These are phyloP conservation scores for Thelonectria discophora DNA, from an alignment of 2,329 filamentous ascomycete genomes.

Conservation along the genomic window DNA sequence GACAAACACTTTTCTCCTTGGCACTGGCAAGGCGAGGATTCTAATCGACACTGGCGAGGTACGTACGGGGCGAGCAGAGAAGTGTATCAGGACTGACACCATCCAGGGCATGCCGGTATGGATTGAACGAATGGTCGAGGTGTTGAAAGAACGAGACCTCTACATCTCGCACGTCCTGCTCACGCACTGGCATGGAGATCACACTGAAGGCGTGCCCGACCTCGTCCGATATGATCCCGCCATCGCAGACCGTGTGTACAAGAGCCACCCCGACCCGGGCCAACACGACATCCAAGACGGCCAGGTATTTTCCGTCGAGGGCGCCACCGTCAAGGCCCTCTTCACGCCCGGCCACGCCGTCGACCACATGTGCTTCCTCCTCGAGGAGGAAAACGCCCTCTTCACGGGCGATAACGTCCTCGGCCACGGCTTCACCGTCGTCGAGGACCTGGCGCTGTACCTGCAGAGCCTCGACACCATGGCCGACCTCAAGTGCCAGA, in stretches of 20 bases:
- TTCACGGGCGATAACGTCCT: neutral
- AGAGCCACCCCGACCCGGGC: neutral
- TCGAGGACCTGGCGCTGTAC: neutral
- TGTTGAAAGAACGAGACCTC: neutral
- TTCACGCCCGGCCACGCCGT: neutral
- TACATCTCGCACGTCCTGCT: neutral
- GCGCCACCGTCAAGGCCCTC: neutral
- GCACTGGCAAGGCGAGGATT: neutral
- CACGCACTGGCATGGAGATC: neutral
- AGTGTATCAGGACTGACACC: too few relatives aligned
- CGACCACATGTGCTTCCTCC: neutral
- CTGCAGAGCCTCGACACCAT: neutral
- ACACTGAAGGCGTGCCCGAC: neutral
- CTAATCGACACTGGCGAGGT: neutral
- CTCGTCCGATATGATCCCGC: neutral
- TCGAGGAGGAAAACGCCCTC: neutral
- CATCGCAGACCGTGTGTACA: neutral
- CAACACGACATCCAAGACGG: neutral
- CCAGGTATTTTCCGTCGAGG: neutral
- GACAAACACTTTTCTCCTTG: neutral
- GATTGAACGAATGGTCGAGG: neutral
- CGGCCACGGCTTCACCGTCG: neutral
- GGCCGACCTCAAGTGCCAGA: neutral
- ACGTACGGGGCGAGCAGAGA: neutral
- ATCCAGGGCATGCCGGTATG: neutral